These are phyloP conservation scores for Metschnikowia sp. DNA, from an alignment of 805 yeast species.

Conservation along the genomic window DNA sequence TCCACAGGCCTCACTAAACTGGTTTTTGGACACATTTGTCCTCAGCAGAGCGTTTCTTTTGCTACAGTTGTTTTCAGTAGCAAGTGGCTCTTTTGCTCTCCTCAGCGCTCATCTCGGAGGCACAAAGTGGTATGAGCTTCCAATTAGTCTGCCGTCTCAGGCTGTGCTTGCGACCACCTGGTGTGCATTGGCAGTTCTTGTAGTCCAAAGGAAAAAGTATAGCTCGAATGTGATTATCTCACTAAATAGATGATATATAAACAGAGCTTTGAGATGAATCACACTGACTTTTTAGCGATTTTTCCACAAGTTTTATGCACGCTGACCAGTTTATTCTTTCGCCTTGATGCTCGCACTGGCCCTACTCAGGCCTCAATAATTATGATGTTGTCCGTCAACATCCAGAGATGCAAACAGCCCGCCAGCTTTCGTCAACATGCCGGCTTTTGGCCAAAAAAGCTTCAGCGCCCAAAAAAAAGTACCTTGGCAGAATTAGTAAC, in stretches of 20 bases:
- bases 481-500: slow-evolving; percentile 18
- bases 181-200: slow-evolving; percentile 1
- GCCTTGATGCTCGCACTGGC: too few species aligned
- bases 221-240: neutral
- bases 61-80: neutral
- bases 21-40: slow-evolving; percentile 13
- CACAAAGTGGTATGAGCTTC: slow-evolving; percentile 7
- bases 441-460: slow-evolving; percentile 14
- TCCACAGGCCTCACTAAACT: slow-evolving; percentile 15
- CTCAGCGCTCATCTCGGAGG: neutral
- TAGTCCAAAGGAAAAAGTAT: slow-evolving; percentile 8
- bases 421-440: slow-evolving; percentile 12
- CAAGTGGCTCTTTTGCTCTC: neutral
- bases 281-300: too few species aligned
- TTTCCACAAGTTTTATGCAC: too few species aligned
- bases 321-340: too few species aligned
- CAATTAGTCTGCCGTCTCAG: slow-evolving; percentile 9
- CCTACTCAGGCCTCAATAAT: too few species aligned
- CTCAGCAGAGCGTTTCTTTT: slow-evolving; percentile 2
- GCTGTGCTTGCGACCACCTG: slow-evolving; percentile 2
- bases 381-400: too few species aligned
- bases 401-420: slow-evolving; percentile 5
- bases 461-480: slow-evolving; percentile 7
- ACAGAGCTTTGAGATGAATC: too few species aligned
- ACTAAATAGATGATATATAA: too few species aligned